phyloP scores from a whole-genome alignment of 129 eudicot genomes.

The Flaveria linearis region DNA sequence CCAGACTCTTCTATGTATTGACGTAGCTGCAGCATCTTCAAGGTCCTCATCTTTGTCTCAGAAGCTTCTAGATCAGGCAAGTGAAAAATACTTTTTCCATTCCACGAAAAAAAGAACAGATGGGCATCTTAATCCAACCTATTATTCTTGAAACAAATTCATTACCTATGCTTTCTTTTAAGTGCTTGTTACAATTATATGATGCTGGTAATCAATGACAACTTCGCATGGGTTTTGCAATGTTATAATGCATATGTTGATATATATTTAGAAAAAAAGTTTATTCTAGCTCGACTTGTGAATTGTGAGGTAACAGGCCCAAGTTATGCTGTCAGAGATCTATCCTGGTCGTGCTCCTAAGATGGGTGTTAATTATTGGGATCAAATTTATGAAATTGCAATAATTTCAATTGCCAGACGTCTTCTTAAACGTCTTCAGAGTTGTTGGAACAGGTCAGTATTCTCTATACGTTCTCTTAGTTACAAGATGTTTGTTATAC shows the following conservation, averaged over 20 bases:
- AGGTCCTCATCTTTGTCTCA: constrained; percentile 62
- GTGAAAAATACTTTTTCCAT: constrained; percentile 16
- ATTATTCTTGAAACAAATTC: not conserved
- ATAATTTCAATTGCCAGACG: constrained; percentile 82
- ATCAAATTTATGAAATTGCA: constrained; percentile 86
- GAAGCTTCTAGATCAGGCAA: constrained; percentile 89
- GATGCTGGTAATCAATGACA: constrained; percentile 9
- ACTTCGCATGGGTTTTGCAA: constrained; percentile 3
- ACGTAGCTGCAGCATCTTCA: constrained; percentile 87
- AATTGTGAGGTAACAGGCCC: constrained; percentile 63
- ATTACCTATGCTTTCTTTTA: not conserved
- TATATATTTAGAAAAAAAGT: constrained; percentile 7
- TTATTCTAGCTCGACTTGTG: constrained; percentile 31
- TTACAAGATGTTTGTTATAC: constrained; percentile 13
- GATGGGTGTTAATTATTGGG: constrained; percentile 88
- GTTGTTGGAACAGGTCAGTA: constrained; percentile 69
- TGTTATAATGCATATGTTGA: not conserved
- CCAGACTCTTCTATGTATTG: constrained; percentile 90
- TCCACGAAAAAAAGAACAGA: constrained; percentile 12
- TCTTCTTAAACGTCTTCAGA: constrained; percentile 84
- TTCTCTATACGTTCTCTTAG: constrained; percentile 6
- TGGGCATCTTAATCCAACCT: constrained; percentile 4
- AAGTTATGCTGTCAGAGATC: constrained; percentile 94
- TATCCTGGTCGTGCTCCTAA: constrained; percentile 96
- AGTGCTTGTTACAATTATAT: constrained; percentile 19